Base-by-base conservation (phyloP, 106 monocot genomes). In the Ottelia alismoides region DNA sequence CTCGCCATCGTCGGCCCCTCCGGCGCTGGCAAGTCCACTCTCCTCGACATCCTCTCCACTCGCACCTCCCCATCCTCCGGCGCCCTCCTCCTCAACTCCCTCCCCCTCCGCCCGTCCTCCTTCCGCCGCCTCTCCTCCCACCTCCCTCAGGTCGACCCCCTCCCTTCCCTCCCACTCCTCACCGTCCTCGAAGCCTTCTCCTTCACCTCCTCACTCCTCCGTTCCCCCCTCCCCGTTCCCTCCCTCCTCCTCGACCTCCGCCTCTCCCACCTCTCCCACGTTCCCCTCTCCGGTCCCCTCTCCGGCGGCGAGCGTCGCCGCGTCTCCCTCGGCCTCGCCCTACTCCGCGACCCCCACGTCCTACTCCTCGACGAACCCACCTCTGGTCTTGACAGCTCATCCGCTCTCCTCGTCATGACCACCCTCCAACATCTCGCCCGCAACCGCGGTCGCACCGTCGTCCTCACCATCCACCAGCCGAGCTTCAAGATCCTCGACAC, bases 311-410 rank as follows among this genome's bases (percentile, higher is more conserved):
- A 89, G 40, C 88, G 88, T 22, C 86, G 92, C 24, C 77, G 94
- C 29, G 78, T 96, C 25, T 96, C 96, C 48, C 76, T 89, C 30
- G 96, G 88, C 3, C 64, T 89, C n/a, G 55, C 66, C 45, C 79
- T 96, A 18, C 85, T 96, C 47, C 73, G 66, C 25, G 70, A 82
- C 58, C 96, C 88, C n/a, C 51, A 62, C 21, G 55, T 96, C 14
- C 68, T 96, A 18, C 78, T 96, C 22, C 94, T 96, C 56, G 96
- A 96, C 71, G 96, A 96, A 61, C 96, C 96, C 28, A 96, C 94
- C 30, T 96, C 94, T 10, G 94, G 96, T 0, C 78, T 96, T 22
- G 96, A 96, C 74, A 85, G 85, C 69, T 28, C 76, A 3, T 82
- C 84, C 18, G 88, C 96, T 18, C 74, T 69, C 76, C 45, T 63